A percentile compares a stretch with the other conserved stretches of the same genome.
These are phyloP conservation scores for Pulveroboletus sp. DNA, from an alignment of 1,284 basidiomycete species.

Conservation along the genomic window DNA sequence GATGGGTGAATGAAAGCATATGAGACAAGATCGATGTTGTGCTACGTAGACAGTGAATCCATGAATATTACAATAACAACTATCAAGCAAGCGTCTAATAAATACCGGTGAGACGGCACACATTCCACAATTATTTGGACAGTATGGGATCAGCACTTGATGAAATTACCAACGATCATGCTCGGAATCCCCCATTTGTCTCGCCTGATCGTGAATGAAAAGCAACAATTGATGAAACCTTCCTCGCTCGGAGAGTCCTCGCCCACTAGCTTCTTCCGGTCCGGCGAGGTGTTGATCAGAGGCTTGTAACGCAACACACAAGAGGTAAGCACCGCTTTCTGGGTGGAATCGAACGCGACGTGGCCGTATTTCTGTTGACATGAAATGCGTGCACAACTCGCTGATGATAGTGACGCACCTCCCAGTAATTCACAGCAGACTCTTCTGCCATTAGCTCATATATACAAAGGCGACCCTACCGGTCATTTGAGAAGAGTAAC, in stretches of 20 bases:
- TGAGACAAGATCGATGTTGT: neutral
- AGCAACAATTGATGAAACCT: slow-evolving; percentile 87
- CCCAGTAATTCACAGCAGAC: slow-evolving; percentile 96
- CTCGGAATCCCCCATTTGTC: slow-evolving; percentile 93
- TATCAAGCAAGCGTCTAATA: slow-evolving; percentile 11
- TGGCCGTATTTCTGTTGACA: slow-evolving; percentile 82
- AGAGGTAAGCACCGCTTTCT: slow-evolving; percentile 91
- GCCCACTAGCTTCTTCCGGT: slow-evolving; percentile 24
- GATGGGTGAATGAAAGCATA: slow-evolving; percentile 36
- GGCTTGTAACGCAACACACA: slow-evolving; percentile 88
- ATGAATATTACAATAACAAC: slow-evolving; percentile 15
- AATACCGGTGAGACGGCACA: slow-evolving; percentile 1
- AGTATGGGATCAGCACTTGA: slow-evolving; percentile 48
- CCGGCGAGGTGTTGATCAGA: slow-evolving; percentile 37
- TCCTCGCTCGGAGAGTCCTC: slow-evolving; percentile 49
- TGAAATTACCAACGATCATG: slow-evolving; percentile 88
- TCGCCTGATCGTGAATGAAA: slow-evolving; percentile 91
- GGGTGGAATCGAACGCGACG: slow-evolving; percentile 86
- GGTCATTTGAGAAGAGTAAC: neutral
- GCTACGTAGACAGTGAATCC: neutral
- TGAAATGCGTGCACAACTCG: neutral
- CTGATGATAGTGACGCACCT: slow-evolving; percentile 53
- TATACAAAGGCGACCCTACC: slow-evolving; percentile 86
- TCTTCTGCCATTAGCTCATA: slow-evolving; percentile 98
- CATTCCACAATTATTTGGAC: neutral